These are phyloP conservation scores for Claviceps capensis DNA, from an alignment of 2,329 filamentous ascomycete genomes.

Conservation along the genomic window DNA sequence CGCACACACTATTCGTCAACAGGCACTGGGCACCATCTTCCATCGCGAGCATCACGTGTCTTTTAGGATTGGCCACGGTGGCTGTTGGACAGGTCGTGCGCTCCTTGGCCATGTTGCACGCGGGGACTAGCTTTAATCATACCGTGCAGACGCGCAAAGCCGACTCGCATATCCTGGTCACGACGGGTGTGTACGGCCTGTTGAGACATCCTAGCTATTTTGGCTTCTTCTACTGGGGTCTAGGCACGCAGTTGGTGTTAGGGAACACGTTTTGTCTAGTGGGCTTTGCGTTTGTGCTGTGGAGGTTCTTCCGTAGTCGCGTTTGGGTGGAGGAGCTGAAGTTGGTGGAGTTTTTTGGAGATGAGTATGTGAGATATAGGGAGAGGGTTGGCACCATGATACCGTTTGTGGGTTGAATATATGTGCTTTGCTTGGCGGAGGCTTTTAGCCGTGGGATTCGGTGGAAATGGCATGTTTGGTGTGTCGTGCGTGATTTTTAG, in stretches of 20 bases:
- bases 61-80: conserved; percentile 51
- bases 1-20: conserved; percentile 40
- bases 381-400: conserved; percentile 63
- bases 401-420: conserved; percentile 42
- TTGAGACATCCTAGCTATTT: conserved; percentile 89
- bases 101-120: conserved; percentile 76
- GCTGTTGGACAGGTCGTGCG: conserved; percentile 60
- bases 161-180: conserved; percentile 65
- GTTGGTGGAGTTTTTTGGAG: conserved; percentile 69
- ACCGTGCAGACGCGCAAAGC: conserved; percentile 60
- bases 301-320: conserved; percentile 67
- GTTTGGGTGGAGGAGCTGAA: conserved; percentile 68
- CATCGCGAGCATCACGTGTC: conserved; percentile 16
- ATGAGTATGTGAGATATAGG: conserved; percentile 66
- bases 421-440: background rate
- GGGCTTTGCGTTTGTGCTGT: conserved; percentile 62
- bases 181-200: conserved; percentile 59
- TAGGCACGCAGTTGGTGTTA: conserved; percentile 85
- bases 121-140: conserved; percentile 86
- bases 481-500: no score
- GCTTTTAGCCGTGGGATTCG: no score
- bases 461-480: no score
- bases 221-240: conserved; percentile 95
- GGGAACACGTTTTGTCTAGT: conserved; percentile 71
- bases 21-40: conserved; percentile 29